These are phyloP conservation scores for Nothopassalora personata DNA, from an alignment of 2,329 filamentous ascomycete genomes.

Conservation along the genomic window DNA sequence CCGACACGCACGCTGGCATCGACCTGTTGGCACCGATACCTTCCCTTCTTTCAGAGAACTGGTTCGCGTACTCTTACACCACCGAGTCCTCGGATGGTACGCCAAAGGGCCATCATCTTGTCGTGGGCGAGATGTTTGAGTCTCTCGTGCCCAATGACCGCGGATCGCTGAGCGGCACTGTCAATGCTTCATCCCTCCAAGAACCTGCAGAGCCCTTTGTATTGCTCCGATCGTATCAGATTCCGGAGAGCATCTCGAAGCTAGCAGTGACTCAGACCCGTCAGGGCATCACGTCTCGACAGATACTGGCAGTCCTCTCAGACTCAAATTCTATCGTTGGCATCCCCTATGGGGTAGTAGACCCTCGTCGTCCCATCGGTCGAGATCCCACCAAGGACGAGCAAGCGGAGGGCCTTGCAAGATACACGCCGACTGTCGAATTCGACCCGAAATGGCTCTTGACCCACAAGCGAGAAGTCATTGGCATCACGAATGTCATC, in stretches of 20 bases:
- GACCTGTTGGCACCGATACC: conserved; percentile 69
- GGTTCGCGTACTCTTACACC: conserved; percentile 80
- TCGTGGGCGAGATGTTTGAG: conserved; percentile 86
- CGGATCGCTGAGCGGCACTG: conserved; percentile 63
- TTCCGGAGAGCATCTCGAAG: conserved; percentile 70
- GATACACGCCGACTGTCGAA: conserved; percentile 71
- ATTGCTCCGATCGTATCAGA: conserved; percentile 72
- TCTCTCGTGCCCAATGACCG: conserved; percentile 78
- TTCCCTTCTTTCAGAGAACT: conserved; percentile 85
- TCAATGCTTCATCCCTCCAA: conserved; percentile 72
- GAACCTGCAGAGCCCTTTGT: conserved; percentile 66
- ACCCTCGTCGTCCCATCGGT: conserved; percentile 79
- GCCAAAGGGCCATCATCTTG: conserved; percentile 78
- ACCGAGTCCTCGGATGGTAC: conserved; percentile 46
- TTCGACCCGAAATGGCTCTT: conserved; percentile 77
- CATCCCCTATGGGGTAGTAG: conserved; percentile 71
- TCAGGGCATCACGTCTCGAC: conserved; percentile 82
- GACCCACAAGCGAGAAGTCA: conserved; percentile 74
- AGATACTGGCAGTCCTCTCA: conserved; percentile 74
- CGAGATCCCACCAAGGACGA: conserved; percentile 77
- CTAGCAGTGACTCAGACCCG: conserved; percentile 82
- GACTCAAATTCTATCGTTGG: conserved; percentile 68
- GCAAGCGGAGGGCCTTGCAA: conserved; percentile 73
- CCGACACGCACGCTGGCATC: conserved; percentile 64
- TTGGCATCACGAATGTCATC: conserved; percentile 68